Percentiles rank a stretch among this genome's conserved stretches.
phyloP scores from a whole-genome alignment of 768 basidiomycete genomes.

The Tulasnella sp. region DNA sequence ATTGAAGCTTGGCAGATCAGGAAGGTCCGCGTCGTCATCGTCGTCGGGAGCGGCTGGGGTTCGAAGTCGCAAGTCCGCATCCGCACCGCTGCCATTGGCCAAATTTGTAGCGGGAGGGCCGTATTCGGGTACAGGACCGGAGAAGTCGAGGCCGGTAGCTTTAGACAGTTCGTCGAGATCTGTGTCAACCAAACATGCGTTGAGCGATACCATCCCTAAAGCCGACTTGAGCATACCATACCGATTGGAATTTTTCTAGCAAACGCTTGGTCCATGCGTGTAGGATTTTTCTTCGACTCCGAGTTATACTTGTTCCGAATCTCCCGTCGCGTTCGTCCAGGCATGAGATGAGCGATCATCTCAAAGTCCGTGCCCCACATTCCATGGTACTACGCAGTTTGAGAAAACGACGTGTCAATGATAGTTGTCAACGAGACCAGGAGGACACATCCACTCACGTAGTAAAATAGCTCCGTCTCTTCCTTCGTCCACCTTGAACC shows the following conservation, averaged over 20 bases:
- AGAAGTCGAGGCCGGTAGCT: slow-evolving; percentile 14
- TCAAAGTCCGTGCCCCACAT: slow-evolving; percentile 93
- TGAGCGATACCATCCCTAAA: background rate
- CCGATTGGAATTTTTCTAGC: slow-evolving; percentile 67
- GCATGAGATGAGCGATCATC: slow-evolving; percentile 74
- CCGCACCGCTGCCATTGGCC: background rate
- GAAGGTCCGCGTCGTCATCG: background rate
- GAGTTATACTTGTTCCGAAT: slow-evolving; percentile 91
- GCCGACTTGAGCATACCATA: slow-evolving; percentile 26
- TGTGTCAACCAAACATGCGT: too few relatives aligned
- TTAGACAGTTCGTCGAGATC: slow-evolving; percentile 13
- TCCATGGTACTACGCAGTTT: slow-evolving; percentile 57
- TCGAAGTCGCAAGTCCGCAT: too few relatives aligned
- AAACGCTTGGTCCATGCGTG: slow-evolving; percentile 65
- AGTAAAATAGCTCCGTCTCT: slow-evolving; percentile 80
- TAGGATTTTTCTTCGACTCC: slow-evolving; percentile 72
- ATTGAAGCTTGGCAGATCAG: background rate
- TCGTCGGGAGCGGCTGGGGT: background rate
- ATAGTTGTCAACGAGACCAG: background rate
- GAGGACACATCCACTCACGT: slow-evolving; percentile 37
- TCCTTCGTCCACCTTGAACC: slow-evolving; percentile 81
- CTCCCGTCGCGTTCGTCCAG: slow-evolving; percentile 74
- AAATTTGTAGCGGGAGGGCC: background rate
- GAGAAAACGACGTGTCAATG: background rate
- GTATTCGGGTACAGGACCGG: slow-evolving; percentile 15